Evolutionary conservation across 495 filamentous ascomycete genomes (phyloP).

Genomic region (Xylaria flabelliformis): DNA sequence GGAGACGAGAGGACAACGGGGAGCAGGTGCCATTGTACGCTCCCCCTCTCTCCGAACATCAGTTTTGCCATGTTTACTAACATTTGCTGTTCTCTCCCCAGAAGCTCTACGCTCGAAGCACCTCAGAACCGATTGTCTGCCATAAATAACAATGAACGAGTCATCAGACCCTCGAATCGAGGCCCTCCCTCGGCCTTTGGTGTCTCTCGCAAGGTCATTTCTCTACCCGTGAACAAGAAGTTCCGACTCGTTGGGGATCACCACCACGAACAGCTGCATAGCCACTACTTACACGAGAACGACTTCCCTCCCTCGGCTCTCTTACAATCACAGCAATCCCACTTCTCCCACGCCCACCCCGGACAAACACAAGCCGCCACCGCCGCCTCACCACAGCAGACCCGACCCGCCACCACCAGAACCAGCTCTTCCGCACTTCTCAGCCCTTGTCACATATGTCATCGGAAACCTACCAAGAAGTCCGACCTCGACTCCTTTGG

Average conservation of each 20-base stretch:
- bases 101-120: constrained; percentile 31
- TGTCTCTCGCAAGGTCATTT: constrained; percentile 40
- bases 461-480: constrained; percentile 54
- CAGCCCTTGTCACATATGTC: constrained; percentile 57
- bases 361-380: constrained; percentile 26
- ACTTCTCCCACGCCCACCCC: constrained; percentile 38
- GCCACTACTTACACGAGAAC: constrained; percentile 9
- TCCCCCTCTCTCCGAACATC: constrained; percentile 3
- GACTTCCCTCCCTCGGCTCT: constrained; percentile 11
- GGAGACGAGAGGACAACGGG: constrained; percentile 48
- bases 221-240: constrained; percentile 45
- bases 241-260: constrained; percentile 32
- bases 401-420: constrained; percentile 19
- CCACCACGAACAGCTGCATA: constrained; percentile 25
- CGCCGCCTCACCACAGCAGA: constrained; percentile 23
- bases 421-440: constrained; percentile 36
- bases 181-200: constrained; percentile 28
- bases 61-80: constrained; percentile 29
- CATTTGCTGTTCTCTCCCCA: constrained; percentile 25
- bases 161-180: constrained; percentile 27
- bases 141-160: constrained; percentile 35
- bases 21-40: constrained; percentile 44
- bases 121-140: constrained; percentile 32
- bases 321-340: constrained; percentile 31
- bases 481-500: constrained; percentile 56